These are phyloP conservation scores for Protomyces inouyei DNA, from an alignment of 1,139 yeast species.

Conservation along the genomic window DNA sequence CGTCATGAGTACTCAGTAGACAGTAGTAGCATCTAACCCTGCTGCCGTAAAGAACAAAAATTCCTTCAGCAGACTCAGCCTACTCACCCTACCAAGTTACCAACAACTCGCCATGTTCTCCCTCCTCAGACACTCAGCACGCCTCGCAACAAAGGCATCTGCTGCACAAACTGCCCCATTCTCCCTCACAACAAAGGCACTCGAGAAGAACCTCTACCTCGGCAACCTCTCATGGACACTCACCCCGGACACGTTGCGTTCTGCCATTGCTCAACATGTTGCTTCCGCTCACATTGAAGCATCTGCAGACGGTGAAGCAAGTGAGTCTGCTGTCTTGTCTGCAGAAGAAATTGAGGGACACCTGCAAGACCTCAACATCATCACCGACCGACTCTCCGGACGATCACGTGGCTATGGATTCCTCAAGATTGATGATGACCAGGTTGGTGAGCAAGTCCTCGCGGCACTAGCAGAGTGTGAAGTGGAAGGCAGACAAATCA, in stretches of 20 bases:
- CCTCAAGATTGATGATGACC: constrained; percentile 9
- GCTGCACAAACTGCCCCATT: background rate
- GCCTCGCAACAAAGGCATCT: background rate
- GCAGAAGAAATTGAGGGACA: constrained; percentile 37
- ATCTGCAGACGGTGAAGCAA: background rate
- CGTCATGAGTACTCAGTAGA: too few relatives aligned
- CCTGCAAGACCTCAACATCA: constrained; percentile 6
- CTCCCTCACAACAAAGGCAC: constrained; percentile 41
- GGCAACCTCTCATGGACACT: constrained; percentile 94
- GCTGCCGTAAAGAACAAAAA: background rate
- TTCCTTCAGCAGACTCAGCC: background rate
- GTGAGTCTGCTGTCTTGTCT: background rate
- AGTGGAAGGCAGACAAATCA: background rate
- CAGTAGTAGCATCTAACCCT: background rate
- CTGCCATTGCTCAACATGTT: constrained; percentile 45
- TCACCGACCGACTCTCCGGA: constrained; percentile 24
- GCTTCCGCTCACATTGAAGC: background rate
- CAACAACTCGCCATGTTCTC: background rate
- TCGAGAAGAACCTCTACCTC: constrained; percentile 90
- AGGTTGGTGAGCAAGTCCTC: constrained; percentile 8
- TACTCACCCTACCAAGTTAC: too few relatives aligned
- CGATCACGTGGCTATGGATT: constrained; percentile 26
- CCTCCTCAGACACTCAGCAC: background rate
- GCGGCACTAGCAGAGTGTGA: constrained; percentile 36
- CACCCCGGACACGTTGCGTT: constrained; percentile 69